Evolutionary conservation across 2,329 filamentous ascomycete species (phyloP).

Genomic region (Colletotrichum sp.): DNA sequence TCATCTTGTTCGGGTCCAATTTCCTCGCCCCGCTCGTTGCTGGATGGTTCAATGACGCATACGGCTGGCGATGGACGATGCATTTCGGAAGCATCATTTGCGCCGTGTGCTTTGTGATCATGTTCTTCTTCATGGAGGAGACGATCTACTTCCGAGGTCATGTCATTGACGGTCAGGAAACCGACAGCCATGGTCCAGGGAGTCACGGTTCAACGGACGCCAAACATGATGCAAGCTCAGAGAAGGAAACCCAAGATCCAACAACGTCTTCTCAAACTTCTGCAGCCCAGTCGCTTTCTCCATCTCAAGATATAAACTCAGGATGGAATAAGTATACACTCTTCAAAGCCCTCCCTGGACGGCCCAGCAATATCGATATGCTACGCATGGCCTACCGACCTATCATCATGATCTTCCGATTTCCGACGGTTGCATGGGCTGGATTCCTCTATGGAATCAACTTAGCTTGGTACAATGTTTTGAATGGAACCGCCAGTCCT

Average conservation of each 20-base stretch:
- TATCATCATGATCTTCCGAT: not conserved
- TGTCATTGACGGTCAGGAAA: not conserved
- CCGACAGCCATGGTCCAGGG: not conserved
- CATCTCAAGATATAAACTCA: not conserved
- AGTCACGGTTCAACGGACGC: not conserved
- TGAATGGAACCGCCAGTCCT: not conserved
- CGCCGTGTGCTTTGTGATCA: not conserved
- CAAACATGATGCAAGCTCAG: not conserved
- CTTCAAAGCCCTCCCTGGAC: not conserved
- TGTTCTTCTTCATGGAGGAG: not conserved
- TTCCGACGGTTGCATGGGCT: not conserved
- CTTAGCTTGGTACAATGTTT: not conserved
- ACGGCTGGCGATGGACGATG: not conserved
- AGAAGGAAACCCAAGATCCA: not conserved
- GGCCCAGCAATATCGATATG: not conserved
- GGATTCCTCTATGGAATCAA: not conserved
- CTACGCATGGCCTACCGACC: not conserved
- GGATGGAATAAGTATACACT: not conserved
- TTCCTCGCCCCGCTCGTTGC: not conserved
- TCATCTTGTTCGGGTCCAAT: not conserved
- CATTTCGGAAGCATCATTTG: not conserved
- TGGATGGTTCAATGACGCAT: not conserved
- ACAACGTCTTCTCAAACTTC: not conserved
- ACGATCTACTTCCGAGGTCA: not conserved
- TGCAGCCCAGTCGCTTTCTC: not conserved